A percentile compares a stretch with the other conserved stretches of the same genome.
phyloP scores from a whole-genome alignment of 208 protist species.

The Crithidia sp. region DNA sequence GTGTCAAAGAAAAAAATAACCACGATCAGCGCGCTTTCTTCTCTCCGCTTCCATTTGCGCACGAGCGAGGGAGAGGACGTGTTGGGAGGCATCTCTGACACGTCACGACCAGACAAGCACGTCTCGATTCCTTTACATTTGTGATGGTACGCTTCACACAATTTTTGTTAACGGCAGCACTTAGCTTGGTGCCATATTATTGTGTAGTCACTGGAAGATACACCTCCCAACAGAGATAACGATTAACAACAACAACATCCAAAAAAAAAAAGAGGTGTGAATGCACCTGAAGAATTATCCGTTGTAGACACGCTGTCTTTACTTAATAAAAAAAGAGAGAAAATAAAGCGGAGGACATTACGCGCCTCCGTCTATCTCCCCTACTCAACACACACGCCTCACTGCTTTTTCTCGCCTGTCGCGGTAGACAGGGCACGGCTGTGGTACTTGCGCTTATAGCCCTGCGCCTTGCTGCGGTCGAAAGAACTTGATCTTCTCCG shows the following conservation, averaged over 20 bases:
- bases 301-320: slow-evolving; percentile 10
- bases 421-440: slow-evolving; percentile 43
- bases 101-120: too few relatives aligned
- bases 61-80: too few relatives aligned
- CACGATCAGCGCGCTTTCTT: too few relatives aligned
- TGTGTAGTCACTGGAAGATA: background rate
- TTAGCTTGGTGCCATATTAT: too few relatives aligned
- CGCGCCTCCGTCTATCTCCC: background rate
- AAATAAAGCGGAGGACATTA: background rate
- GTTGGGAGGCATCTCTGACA: too few relatives aligned
- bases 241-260: background rate
- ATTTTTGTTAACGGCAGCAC: too few relatives aligned
- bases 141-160: too few relatives aligned
- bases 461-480: slow-evolving; percentile 82
- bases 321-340: slow-evolving; percentile 6
- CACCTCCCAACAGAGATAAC: background rate
- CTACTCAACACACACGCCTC: background rate
- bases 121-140: too few relatives aligned
- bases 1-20: too few relatives aligned
- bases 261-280: background rate
- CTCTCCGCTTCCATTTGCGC: too few relatives aligned
- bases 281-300: slow-evolving; percentile 5
- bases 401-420: slow-evolving; percentile 13
- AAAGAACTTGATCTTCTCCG: slow-evolving; percentile 81
- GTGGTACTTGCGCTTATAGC: slow-evolving; percentile 86